Conservation (phyloP, 225 moss, liverwort and hornwort genomes). For the Takakia lepidozioides region DNA sequence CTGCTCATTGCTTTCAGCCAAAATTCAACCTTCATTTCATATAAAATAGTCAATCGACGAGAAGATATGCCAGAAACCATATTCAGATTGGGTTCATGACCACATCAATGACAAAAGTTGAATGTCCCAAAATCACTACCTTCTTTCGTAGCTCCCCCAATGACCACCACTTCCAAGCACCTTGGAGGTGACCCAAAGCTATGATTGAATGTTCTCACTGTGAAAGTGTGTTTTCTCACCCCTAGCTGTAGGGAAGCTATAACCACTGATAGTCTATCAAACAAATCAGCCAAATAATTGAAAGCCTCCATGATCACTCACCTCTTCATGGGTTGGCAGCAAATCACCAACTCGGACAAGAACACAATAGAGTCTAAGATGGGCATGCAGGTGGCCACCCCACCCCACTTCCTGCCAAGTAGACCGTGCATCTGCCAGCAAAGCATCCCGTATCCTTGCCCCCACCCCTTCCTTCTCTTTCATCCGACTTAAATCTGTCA, state of each 20-base stretch:
- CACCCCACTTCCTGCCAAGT: conserved; percentile 76
- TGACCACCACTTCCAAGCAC: no score
- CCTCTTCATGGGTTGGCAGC: conserved; percentile 89
- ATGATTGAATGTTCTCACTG: no score
- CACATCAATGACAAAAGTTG: no score
- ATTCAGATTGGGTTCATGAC: no score
- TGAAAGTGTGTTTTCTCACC: no score
- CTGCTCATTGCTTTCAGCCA: conserved; percentile 80
- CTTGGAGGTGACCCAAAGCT: no score
- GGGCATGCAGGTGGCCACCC: conserved; percentile 87
- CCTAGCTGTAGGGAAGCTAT: no score
- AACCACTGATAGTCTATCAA: no score
- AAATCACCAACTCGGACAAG: conserved; percentile 85
- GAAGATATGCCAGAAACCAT: background rate
- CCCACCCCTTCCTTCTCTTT: conserved; percentile 53
- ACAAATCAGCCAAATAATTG: no score
- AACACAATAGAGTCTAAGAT: conserved; percentile 92
- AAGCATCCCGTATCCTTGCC: conserved; percentile 55
- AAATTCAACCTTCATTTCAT: conserved; percentile 66
- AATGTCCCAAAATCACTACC: no score
- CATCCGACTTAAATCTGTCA: conserved; percentile 21
- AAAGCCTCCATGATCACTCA: conserved; percentile 9
- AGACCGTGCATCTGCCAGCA: conserved; percentile 74
- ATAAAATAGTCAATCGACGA: conserved; percentile 13
- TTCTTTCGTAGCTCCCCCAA: no score